These are phyloP conservation scores for Trichosporon coremiiforme DNA, from an alignment of 1,284 basidiomycete species.

Conservation along the genomic window DNA sequence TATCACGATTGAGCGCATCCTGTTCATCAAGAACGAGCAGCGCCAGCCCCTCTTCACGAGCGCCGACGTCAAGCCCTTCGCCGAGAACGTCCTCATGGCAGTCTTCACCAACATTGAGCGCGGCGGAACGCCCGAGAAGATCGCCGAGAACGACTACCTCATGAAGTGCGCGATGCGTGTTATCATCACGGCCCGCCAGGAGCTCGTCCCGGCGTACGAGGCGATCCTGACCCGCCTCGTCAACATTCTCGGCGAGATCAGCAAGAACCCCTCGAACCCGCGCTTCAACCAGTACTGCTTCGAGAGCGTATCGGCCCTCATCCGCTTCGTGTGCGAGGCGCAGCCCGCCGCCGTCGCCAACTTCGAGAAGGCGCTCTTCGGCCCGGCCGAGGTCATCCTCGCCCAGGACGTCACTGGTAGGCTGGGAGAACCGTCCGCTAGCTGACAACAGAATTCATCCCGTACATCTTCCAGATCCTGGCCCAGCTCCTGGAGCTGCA, in stretches of 20 bases:
- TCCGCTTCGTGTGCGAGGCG: constrained; percentile 79
- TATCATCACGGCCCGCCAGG: constrained; percentile 81
- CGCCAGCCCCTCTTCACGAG: constrained; percentile 73
- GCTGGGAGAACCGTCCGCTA: constrained; percentile 40
- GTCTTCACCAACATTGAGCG: constrained; percentile 79
- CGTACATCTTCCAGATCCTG: constrained; percentile 95
- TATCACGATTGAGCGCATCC: constrained; percentile 77
- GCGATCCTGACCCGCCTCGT: constrained; percentile 75
- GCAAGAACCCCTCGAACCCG: constrained; percentile 95
- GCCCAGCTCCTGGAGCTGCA: constrained; percentile 94
- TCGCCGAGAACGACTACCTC: constrained; percentile 96
- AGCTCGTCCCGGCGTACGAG: constrained; percentile 69
- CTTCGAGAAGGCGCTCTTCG: constrained; percentile 83
- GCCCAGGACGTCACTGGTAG: constrained; percentile 88
- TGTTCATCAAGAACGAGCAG: constrained; percentile 78
- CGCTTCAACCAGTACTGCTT: constrained; percentile 97
- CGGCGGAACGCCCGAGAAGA: constrained; percentile 84
- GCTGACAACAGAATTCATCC: constrained; percentile 76
- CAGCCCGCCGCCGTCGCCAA: constrained; percentile 67
- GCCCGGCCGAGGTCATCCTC: constrained; percentile 83
- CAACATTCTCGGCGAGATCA: constrained; percentile 79
- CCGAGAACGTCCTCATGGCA: constrained; percentile 72
- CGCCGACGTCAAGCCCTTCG: constrained; percentile 80
- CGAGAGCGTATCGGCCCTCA: constrained; percentile 88
- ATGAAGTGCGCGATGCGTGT: constrained; percentile 99